Evolutionary conservation across 116 monocot species (phyloP), one percentile per base, ranked within the genome.

Genomic region (Zostera marina): DNA sequence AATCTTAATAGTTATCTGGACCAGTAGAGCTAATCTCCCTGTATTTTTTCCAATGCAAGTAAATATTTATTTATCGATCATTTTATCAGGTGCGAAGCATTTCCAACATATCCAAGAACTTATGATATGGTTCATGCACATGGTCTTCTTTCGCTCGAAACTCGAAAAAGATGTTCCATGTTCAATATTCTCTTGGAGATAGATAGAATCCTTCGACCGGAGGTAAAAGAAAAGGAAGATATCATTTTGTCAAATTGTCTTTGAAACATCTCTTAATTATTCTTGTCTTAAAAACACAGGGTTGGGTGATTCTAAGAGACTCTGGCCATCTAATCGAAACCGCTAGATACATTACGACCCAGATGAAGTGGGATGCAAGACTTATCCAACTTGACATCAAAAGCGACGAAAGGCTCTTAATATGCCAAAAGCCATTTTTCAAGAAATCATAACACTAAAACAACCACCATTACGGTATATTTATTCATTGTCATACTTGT

Each of bases 21-120:
- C n/a, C n/a, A n/a, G n/a, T n/a, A n/a, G n/a, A n/a, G n/a, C n/a
- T n/a, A n/a, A n/a, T n/a, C n/a, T n/a, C n/a, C n/a, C n/a, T n/a
- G n/a, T n/a, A n/a, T n/a, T n/a, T n/a, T n/a, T n/a, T n/a, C n/a
- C n/a, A n/a, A n/a, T n/a, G n/a, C n/a, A 54, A 24, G 41, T 63
- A 6, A 49, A 39, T 48, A 26, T 39, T 41, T 11, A 63, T 17
- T 25, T 15, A 32, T 64, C 9, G 1, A 52, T 17, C 42, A 54
- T 43, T 54, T 24, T 20, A 14, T 22, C 70, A 92, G 92, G 92
- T 92, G 92, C 65, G 92, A 92, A 72, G 83, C 92, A 73, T 92
- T 92, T 78, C 92, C 92, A 41, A 74, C 87, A 53, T 92, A 87
- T 68, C 92, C 92, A 66, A 82, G 92, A 70, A 92, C 92, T 41